Percentiles rank a stretch among this genome's conserved stretches.
These are phyloP conservation scores for Trichomonascaceae sp. DNA, from an alignment of 1,139 yeast species.

Conservation along the genomic window DNA sequence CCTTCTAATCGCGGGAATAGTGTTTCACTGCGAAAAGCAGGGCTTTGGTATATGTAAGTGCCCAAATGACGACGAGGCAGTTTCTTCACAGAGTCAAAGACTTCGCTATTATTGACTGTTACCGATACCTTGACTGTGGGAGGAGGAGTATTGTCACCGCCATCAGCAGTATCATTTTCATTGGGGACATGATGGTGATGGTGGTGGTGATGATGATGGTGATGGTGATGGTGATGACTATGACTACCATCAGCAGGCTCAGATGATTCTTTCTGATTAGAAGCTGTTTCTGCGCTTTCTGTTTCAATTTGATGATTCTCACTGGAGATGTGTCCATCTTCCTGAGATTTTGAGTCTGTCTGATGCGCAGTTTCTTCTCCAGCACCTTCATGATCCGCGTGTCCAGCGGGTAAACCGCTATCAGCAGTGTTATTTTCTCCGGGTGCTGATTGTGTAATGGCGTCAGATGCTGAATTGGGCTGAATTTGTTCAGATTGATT, in stretches of 20 bases:
- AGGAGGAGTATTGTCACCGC: constrained; percentile 8
- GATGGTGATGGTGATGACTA: constrained; percentile 18
- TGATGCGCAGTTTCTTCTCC: not conserved
- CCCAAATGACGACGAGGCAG: constrained; percentile 53
- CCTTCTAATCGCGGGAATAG: constrained; percentile 37
- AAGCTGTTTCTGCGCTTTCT: constrained; percentile 25
- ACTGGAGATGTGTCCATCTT: not conserved
- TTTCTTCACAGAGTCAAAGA: constrained; percentile 36
- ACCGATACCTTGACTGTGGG: constrained; percentile 22
- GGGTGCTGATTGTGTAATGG: not conserved
- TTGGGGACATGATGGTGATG: constrained; percentile 17
- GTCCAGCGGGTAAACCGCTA: not conserved
- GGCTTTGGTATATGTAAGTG: constrained; percentile 53
- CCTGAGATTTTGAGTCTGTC: not conserved
- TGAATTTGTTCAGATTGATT: not conserved
- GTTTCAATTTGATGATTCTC: not conserved
- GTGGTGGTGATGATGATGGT: constrained; percentile 22
- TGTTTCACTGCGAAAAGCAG: constrained; percentile 21
- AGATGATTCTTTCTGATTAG: constrained; percentile 23
- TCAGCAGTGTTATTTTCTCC: not conserved
- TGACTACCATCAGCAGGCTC: constrained; percentile 1
- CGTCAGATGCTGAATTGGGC: not conserved
- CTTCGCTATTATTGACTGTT: constrained; percentile 41
- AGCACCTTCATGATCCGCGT: not conserved
- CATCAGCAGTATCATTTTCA: not conserved